phyloP scores from a whole-genome alignment of 768 basidiomycete genomes.

The Daedaleopsis sinensis region DNA sequence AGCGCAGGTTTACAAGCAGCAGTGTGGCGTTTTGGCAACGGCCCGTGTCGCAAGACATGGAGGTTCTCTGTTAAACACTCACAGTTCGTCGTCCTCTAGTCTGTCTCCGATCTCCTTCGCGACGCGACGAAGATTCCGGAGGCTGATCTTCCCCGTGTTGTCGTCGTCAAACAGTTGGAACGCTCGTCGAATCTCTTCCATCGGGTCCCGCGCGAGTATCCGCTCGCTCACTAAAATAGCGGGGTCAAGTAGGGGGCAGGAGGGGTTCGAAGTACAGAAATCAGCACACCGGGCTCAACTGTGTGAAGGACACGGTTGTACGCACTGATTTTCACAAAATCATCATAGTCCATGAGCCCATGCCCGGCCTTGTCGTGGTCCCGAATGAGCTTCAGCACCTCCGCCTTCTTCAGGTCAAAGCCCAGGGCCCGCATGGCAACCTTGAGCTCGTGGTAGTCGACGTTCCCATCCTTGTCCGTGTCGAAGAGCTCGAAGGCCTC shows the following conservation, averaged over 20 bases:
- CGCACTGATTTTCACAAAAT: constrained; percentile 91
- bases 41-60: no score
- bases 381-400: constrained; percentile 91
- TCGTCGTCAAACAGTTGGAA: constrained; percentile 98
- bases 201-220: constrained; percentile 92
- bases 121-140: constrained; percentile 89
- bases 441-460: constrained; percentile 99
- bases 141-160: constrained; percentile 89
- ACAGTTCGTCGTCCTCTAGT: constrained; percentile 96
- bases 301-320: constrained; percentile 42
- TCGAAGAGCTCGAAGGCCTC: constrained; percentile 99
- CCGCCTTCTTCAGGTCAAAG: constrained; percentile 98
- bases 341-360: constrained; percentile 88
- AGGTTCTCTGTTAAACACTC: constrained; percentile 44
- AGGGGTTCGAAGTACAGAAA: not conserved
- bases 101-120: constrained; percentile 97
- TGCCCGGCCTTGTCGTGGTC: constrained; percentile 87
- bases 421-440: constrained; percentile 98
- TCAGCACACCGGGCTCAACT: not conserved
- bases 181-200: constrained; percentile 94
- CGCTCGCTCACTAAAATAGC: constrained; percentile 83
- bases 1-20: not conserved
- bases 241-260: not conserved
- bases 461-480: constrained; percentile 93
- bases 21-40: constrained; percentile 12